Evolutionary conservation across 176 grass and related monocot genomes (phyloP), one percentile per base, ranked within the genome.

Genomic region (Tillandsia leiboldiana): DNA sequence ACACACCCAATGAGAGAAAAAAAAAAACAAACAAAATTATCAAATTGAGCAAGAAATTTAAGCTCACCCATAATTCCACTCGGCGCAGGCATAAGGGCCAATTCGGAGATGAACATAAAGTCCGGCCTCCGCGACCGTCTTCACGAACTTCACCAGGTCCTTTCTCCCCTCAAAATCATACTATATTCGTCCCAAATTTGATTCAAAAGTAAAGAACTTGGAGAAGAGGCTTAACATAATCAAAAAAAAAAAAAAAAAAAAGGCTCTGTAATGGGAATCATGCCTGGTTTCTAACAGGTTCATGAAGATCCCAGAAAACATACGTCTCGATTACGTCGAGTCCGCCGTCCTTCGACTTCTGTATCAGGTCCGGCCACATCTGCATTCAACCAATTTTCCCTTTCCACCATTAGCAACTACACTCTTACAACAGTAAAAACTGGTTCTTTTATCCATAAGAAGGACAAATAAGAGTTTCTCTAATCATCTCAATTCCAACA

Each of bases 151-250:
- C 64, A 79, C 89, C 51, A 99, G 75, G 72, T 99, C 94, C 83
- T 99, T 99, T 74, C 94, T 92, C 14, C 94, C 94, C 67, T 88
- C 89, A 80, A 99, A 99, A 73, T 99, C 89, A 82, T 99, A 99
- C 94, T 99, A 87, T 80, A 10, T 22, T 13, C 15, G 0, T 18
- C n/a, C 3, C 17, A 11, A 61, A 20, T 28, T 3, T 20, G 3
- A 6, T 42, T 42, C 5, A 6, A 42, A 42, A 42, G 33, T 42
- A 42, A 42, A 0, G 1, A 6, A 42, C 33, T 4, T 4, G 4
- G 0, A 42, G 33, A 42, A 42, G 5, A 6, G 33, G 5, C 5
- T 42, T 42, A 42, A 42, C 33, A 42, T 42, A 5, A 42, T 6
- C 33, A 42, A 7, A 42, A 6, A 42, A 7, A 0, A 5, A 24